phyloP scores from a whole-genome alignment of 1,284 basidiomycete species.

The Phellopilus nigrolimitatus region DNA sequence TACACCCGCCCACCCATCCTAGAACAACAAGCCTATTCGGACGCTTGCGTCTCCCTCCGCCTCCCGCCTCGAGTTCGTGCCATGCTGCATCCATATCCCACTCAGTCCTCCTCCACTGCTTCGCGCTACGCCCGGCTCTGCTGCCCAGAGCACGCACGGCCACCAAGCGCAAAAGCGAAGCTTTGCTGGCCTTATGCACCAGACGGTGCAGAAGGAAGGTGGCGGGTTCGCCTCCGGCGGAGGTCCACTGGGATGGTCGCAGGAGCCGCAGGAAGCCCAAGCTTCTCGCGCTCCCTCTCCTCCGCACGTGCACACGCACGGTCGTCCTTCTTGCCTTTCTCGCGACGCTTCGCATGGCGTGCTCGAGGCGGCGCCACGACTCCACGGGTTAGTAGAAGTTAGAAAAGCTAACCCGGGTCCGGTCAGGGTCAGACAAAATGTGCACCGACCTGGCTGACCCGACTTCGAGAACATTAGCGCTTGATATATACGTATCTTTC shows the following conservation, averaged over 20 bases:
- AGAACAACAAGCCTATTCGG: conserved; percentile 65
- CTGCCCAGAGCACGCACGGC: conserved; percentile 23
- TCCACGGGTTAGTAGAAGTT: too few species aligned
- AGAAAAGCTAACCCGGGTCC: too few species aligned
- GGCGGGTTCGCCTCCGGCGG: conserved; percentile 23
- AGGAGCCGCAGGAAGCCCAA: conserved; percentile 25
- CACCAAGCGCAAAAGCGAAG: conserved; percentile 66
- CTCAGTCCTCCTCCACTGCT: conserved; percentile 47
- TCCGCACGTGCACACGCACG: conserved; percentile 76
- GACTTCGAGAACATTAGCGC: too few species aligned
- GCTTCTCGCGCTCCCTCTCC: conserved; percentile 58
- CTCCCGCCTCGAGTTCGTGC: conserved; percentile 70
- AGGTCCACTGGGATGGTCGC: too few species aligned
- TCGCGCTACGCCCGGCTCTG: conserved; percentile 24
- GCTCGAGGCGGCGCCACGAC: conserved; percentile 75
- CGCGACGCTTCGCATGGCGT: conserved; percentile 70
- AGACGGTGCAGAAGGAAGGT: conserved; percentile 23
- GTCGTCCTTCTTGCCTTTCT: conserved; percentile 80
- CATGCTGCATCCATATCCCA: conserved; percentile 79
- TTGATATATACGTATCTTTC: too few species aligned
- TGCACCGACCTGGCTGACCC: too few species aligned
- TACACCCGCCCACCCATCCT: conserved; percentile 45
- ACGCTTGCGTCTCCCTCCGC: conserved; percentile 55
- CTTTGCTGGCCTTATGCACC: conserved; percentile 77
- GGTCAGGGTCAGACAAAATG: too few species aligned